Evolutionary conservation across 306 rosid genomes (phyloP), one percentile per base, ranked within the genome.

Genomic region (Casuarina glauca): DNA sequence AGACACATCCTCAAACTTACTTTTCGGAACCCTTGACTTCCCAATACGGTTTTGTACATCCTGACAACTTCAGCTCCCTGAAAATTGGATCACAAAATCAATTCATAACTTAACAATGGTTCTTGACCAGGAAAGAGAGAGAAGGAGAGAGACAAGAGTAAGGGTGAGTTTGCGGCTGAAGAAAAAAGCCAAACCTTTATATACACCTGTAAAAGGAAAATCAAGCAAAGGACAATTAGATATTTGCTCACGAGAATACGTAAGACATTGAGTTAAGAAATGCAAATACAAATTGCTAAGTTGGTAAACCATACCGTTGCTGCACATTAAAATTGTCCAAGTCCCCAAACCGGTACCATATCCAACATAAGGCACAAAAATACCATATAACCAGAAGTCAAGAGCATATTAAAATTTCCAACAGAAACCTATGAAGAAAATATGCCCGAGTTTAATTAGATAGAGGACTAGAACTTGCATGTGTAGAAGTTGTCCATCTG

Each of bases 401-500:
- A 76, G 77, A 79, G 77, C 46, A 81, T 51, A 72, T 51, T 12
- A 74, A 39, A 81, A 69, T 54, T 55, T 71, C 74, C 68, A n/a
- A 36, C 58, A 20, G 42, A 66, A 39, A n/a, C 39, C 35, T 8
- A 62, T 55, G 60, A 58, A 76, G 26, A 20, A 20, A 41, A 66
- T 44, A 73, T 77, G 45, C 69, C 16, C 53, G 52, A 48, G 41
- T 68, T 73, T 66, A 80, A 71, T 36, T 73, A 71, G 61, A 50
- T 50, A 81, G 5, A 66, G 41, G 66, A 72, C 69, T 3, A 70
- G 78, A 79, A 85, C 91, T 70, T 84, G 74, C 99, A 98, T 80
- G 99, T 96, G 86, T 96, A 96, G 85, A 96, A 96, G 86, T 96
- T 96, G 91, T 96, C 99, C 99, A 96, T 96, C 99, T 96, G 98